Conservation (phyloP, 495 filamentous ascomycete species). For the Neurospora hispaniola region DNA sequence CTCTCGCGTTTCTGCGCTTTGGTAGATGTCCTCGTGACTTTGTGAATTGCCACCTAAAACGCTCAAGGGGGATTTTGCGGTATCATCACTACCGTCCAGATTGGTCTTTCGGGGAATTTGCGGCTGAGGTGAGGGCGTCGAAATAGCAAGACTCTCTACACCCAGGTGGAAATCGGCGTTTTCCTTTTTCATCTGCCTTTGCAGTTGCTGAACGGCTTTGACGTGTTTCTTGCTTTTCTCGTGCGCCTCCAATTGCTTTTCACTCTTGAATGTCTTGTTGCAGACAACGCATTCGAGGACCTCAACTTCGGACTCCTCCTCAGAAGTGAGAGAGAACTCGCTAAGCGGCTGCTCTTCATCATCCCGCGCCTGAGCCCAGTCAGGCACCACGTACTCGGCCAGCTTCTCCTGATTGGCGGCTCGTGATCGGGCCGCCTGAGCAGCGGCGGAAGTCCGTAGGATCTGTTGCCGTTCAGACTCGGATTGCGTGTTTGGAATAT, state of each 20-base stretch:
- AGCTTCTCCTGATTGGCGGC: constrained; percentile 71
- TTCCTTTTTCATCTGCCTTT: constrained; percentile 72
- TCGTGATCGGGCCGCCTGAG: constrained; percentile 74
- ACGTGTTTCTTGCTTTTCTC: constrained; percentile 93
- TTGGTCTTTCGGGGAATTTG: not conserved
- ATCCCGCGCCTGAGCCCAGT: constrained; percentile 60
- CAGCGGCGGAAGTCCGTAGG: constrained; percentile 65
- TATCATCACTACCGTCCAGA: not conserved
- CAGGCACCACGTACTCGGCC: constrained; percentile 52
- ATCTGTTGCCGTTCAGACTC: constrained; percentile 72
- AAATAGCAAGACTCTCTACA: constrained; percentile 12
- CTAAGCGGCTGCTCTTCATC: constrained; percentile 28
- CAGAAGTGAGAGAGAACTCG: constrained; percentile 30
- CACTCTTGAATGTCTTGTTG: constrained; percentile 85
- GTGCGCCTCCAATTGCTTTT: constrained; percentile 85
- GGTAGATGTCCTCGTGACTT: not conserved
- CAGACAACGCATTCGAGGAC: constrained; percentile 86
- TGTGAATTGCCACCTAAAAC: not conserved
- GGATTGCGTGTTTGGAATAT: constrained; percentile 51
- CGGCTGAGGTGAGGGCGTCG: constrained; percentile 35
- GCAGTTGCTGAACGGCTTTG: constrained; percentile 71
- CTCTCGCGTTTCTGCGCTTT: not conserved
- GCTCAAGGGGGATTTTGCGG: not conserved
- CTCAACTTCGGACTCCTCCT: constrained; percentile 49
- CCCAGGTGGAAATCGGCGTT: constrained; percentile 50